phyloP scores from a whole-genome alignment of 2,329 filamentous ascomycete species.

The Monilinia vaccinii-corymbosi region DNA sequence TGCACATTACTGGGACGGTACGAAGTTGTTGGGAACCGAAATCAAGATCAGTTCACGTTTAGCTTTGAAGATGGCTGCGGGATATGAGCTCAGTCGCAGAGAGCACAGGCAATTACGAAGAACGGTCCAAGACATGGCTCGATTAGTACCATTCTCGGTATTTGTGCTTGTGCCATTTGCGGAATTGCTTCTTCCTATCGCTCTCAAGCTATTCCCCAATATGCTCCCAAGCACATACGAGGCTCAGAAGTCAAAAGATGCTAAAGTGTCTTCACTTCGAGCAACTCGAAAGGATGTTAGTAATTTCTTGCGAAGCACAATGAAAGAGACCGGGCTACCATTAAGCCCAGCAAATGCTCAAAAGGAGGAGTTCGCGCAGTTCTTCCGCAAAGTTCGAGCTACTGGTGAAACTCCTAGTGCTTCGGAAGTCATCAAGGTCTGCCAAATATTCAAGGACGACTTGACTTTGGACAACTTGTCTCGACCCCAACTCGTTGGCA shows the following conservation, averaged over 20 bases:
- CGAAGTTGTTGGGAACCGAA: slow-evolving; percentile 86
- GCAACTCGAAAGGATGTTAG: slow-evolving; percentile 91
- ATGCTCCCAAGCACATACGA: slow-evolving; percentile 96
- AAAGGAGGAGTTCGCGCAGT: slow-evolving; percentile 88
- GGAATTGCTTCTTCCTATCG: slow-evolving; percentile 83
- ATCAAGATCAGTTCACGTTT: slow-evolving; percentile 86
- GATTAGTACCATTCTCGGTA: slow-evolving; percentile 89
- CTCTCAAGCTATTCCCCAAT: slow-evolving; percentile 92
- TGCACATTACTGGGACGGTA: slow-evolving; percentile 97
- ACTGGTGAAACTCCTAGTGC: slow-evolving; percentile 84
- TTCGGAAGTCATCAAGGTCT: slow-evolving; percentile 94
- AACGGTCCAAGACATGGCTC: slow-evolving; percentile 87
- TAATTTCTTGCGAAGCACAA: slow-evolving; percentile 75
- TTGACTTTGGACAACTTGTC: slow-evolving; percentile 95
- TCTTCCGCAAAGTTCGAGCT: slow-evolving; percentile 91
- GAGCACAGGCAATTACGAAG: slow-evolving; percentile 88
- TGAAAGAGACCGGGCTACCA: slow-evolving; percentile 88
- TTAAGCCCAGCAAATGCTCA: slow-evolving; percentile 76
- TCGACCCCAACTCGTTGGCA: slow-evolving; percentile 88
- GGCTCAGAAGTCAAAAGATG: slow-evolving; percentile 80
- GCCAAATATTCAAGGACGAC: slow-evolving; percentile 98
- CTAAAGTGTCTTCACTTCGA: slow-evolving; percentile 72
- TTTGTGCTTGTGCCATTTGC: slow-evolving; percentile 97
- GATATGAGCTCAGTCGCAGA: slow-evolving; percentile 89
- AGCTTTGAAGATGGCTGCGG: slow-evolving; percentile 93